Evolutionary conservation across 768 basidiomycete species (phyloP).

Genomic region (Rhizopogon rudus): DNA sequence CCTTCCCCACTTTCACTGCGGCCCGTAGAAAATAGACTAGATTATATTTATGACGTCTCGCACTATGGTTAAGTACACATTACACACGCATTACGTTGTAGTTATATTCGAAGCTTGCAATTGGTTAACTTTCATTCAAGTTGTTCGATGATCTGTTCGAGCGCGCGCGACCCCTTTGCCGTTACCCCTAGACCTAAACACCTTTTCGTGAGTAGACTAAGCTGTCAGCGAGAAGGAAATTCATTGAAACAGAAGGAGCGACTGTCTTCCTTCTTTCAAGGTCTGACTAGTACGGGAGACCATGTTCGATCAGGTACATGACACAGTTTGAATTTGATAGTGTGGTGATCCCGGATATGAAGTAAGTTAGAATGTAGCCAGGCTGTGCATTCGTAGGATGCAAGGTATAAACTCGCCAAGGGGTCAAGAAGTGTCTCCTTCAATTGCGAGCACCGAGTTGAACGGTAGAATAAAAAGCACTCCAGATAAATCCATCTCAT

Average conservation of each 20-base stretch:
- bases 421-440: not conserved
- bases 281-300: too few relatives aligned
- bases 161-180: too few relatives aligned
- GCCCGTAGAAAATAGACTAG: slow-evolving; percentile 22
- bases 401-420: not conserved
- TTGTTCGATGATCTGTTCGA: too few relatives aligned
- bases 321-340: too few relatives aligned
- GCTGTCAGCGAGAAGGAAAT: too few relatives aligned
- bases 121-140: too few relatives aligned
- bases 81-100: not conserved
- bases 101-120: not conserved
- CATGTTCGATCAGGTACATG: not conserved
- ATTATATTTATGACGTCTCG: slow-evolving; percentile 8
- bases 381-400: too few relatives aligned
- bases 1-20: slow-evolving; percentile 4
- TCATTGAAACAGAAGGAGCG: too few relatives aligned
- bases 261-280: too few relatives aligned
- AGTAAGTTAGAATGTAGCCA: too few relatives aligned
- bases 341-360: not conserved
- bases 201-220: too few relatives aligned
- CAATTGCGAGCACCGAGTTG: not conserved
- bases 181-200: too few relatives aligned
- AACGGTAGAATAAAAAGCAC: not conserved
- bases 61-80: not conserved
- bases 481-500: slow-evolving; percentile 4